Conservation (phyloP, 2,329 filamentous ascomycete genomes). For the Septoria linicola region DNA sequence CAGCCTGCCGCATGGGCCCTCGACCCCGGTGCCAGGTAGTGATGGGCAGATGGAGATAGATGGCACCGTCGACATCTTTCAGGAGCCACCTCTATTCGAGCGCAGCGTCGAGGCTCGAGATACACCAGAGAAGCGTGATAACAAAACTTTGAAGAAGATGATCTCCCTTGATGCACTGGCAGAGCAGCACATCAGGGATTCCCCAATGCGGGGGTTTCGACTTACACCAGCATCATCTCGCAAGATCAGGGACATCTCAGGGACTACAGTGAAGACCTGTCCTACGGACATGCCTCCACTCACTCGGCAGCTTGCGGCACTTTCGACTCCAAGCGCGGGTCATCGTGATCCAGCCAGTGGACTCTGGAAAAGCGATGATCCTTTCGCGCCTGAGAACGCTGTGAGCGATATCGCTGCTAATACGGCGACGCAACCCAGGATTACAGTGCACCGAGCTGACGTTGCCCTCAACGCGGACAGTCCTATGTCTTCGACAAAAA, state of each 20-base stretch:
- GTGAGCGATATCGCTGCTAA: constrained; percentile 5
- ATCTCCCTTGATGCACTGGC: constrained; percentile 33
- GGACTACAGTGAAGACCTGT: constrained; percentile 11
- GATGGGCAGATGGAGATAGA: constrained; percentile 26
- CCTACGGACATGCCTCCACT: constrained; percentile 22
- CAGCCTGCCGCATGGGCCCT: constrained; percentile 9
- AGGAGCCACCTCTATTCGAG: constrained; percentile 29
- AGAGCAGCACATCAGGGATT: constrained; percentile 14
- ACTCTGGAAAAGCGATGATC: constrained; percentile 26
- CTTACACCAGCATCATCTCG: constrained; percentile 3
- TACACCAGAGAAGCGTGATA: constrained; percentile 19
- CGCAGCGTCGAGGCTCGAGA: constrained; percentile 29
- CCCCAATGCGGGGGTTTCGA: constrained; percentile 8
- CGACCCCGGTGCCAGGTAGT: constrained; percentile 29
- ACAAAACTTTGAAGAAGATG: constrained; percentile 28
- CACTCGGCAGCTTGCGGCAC: constrained; percentile 17
- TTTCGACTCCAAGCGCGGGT: constrained; percentile 13
- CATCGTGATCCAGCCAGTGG: constrained; percentile 17
- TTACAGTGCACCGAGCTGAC: constrained; percentile 15
- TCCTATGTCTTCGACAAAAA: neutral
- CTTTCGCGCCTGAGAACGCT: constrained; percentile 23
- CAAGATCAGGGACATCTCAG: constrained; percentile 6
- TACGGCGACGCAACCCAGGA: constrained; percentile 18
- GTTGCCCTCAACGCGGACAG: neutral
- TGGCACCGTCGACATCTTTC: constrained; percentile 18